A percentile compares a stretch with the other conserved stretches of the same genome.
phyloP scores from a whole-genome alignment of 164 flowering plant species.

The grape (Vitis vinifera) region DNA sequence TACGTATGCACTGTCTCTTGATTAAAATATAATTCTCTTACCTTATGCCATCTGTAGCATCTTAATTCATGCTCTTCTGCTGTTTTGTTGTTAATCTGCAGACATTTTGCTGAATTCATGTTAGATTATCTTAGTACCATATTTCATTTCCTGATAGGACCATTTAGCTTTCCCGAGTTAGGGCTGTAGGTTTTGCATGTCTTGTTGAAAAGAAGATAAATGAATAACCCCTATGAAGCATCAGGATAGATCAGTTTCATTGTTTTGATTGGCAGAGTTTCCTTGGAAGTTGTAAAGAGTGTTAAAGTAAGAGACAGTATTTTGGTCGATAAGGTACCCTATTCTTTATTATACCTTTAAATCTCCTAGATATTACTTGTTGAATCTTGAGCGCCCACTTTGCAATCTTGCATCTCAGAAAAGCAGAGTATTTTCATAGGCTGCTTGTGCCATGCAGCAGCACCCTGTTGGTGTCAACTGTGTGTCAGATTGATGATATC shows the following conservation, averaged over 20 bases:
- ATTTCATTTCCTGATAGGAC: neutral
- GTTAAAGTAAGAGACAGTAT: too few species aligned
- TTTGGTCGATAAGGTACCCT: too few species aligned
- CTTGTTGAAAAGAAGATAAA: neutral
- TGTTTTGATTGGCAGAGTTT: neutral
- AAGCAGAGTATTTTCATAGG: too few species aligned
- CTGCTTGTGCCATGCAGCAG: too few species aligned
- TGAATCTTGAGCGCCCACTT: too few species aligned
- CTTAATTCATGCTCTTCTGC: neutral
- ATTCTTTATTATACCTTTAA: too few species aligned
- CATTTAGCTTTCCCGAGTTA: neutral
- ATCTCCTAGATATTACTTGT: too few species aligned
- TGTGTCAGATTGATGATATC: too few species aligned
- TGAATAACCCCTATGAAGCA: neutral
- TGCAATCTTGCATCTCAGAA: too few species aligned
- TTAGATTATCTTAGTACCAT: neutral
- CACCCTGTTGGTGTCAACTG: too few species aligned
- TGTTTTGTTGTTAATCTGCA: neutral
- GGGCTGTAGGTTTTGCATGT: neutral
- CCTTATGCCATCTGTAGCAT: neutral
- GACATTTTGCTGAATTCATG: neutral
- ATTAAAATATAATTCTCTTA: neutral
- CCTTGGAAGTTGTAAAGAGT: neutral
- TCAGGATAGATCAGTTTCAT: neutral
- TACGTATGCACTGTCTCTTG: conserved; percentile 47